Base-by-base conservation (phyloP, 1,139 yeast genomes). In the Yamadazyma siamensis region DNA sequence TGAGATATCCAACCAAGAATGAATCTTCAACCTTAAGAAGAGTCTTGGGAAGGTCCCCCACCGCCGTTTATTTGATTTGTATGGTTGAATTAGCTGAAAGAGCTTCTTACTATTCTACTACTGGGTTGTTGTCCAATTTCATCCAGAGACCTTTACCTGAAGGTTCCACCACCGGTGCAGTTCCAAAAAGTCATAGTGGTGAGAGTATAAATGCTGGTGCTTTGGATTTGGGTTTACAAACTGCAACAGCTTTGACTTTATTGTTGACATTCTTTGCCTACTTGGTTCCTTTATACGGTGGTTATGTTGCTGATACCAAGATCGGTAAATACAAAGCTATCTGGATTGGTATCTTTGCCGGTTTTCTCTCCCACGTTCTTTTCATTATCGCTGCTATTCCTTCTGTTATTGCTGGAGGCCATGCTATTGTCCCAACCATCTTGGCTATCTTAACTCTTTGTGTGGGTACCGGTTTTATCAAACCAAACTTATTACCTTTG, bases 401-500 rank as follows among this genome's bases (percentile, higher is more conserved):
- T 5, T 31, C 43, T 3, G 58, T 67, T 19, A 58, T 68, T 30
- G 41, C 52, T n/a, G 42, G 46, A 31, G 66, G 61, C 13, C 52
- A 42, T 45, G 68, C 66, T 15, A 45, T 61, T 35, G 57, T 47
- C 5, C 57, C 69, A 16, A 60, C 69, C 13, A 38, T 55, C 21
- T 32, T 65, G 19, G 67, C 65, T n/a, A 54, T 67, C 25, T 27
- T 63, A n/a, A 49, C 60, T 4, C 58, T 68, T 34, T 64, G 70
- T 13, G n/a, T 56, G 26, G 70, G 74, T 40, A 64, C 76, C 18
- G 77, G 76, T 27, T 67, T 69, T 39, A 71, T 71, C 37, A 71
- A 71, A 37, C 75, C 77, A 16, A 70, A 71, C 44, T 60, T 70
- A 34, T 59, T 71, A 43, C 77, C 77, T n/a, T 56, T 71, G 35